Evolutionary conservation across 768 basidiomycete species (phyloP).

Genomic region (Tricholoma bakamatsutake): DNA sequence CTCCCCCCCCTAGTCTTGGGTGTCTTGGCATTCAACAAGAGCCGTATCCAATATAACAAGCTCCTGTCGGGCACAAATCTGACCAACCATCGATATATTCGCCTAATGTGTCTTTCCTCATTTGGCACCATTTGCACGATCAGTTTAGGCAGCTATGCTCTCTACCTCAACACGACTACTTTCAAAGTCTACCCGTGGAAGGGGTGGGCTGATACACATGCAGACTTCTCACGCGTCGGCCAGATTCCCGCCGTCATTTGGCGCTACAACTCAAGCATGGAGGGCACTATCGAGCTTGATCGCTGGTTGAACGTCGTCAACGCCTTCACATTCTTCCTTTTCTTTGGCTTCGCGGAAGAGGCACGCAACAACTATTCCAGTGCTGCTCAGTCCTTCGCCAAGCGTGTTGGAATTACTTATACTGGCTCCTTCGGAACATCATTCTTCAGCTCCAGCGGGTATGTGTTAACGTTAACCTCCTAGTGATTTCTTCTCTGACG

Average conservation of each 20-base stretch:
- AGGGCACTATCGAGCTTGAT: conserved; percentile 23
- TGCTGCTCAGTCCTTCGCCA: conserved; percentile 26
- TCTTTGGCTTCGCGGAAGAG: conserved; percentile 52
- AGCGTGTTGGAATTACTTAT: conserved; percentile 19
- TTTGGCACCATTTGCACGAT: conserved; percentile 35
- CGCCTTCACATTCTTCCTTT: conserved; percentile 45
- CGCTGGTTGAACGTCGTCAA: conserved; percentile 35
- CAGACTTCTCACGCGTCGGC: conserved; percentile 35
- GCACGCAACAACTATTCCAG: conserved; percentile 39
- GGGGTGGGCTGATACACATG: conserved; percentile 50
- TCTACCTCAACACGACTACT: conserved; percentile 20
- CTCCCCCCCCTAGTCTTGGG: conserved; percentile 19
- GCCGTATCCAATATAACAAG: conserved; percentile 32
- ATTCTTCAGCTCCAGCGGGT: conserved; percentile 21
- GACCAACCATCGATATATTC: conserved; percentile 36
- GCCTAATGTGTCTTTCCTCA: conserved; percentile 32
- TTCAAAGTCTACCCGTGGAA: conserved; percentile 32
- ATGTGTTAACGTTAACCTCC: conserved; percentile 2
- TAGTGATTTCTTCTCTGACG: background rate
- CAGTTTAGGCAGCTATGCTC: conserved; percentile 27
- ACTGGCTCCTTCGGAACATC: conserved; percentile 13
- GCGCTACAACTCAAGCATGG: conserved; percentile 13
- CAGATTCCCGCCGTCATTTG: conserved; percentile 33
- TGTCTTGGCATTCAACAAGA: conserved; percentile 29
- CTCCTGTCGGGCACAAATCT: conserved; percentile 31